phyloP scores from a whole-genome alignment of 2,329 filamentous ascomycete species.

The Fusarium incarnatum region DNA sequence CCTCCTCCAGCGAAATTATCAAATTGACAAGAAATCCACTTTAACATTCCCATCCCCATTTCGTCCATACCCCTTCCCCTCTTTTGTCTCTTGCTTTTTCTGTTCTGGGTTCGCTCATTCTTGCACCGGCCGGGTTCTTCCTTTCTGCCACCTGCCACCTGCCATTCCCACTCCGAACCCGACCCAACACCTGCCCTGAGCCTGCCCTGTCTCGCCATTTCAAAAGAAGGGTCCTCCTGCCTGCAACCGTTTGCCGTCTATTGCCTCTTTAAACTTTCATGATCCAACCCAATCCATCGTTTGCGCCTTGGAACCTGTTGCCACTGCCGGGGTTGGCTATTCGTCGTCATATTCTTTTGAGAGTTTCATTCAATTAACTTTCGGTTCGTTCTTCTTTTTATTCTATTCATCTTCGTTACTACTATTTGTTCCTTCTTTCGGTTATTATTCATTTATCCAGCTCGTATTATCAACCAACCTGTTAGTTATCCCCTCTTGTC shows the following conservation, averaged over 20 bases:
- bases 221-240: constrained; percentile 31
- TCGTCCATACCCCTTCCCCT: constrained; percentile 28
- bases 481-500: constrained; percentile 22
- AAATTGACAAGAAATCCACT: constrained; percentile 43
- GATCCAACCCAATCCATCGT: constrained; percentile 10
- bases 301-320: constrained; percentile 39
- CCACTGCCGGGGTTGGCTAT: constrained; percentile 35
- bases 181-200: constrained; percentile 15
- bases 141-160: constrained; percentile 32
- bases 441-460: background rate
- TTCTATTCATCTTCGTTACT: constrained; percentile 6
- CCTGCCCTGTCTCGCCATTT: constrained; percentile 24
- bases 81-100: constrained; percentile 31
- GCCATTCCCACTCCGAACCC: constrained; percentile 27
- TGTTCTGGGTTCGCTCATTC: constrained; percentile 32
- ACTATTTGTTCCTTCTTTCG: background rate
- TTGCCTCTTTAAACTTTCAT: constrained; percentile 34
- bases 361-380: constrained; percentile 11
- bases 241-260: constrained; percentile 34
- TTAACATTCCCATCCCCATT: constrained; percentile 40
- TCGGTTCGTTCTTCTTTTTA: constrained; percentile 16
- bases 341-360: constrained; percentile 34
- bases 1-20: constrained; percentile 35
- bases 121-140: constrained; percentile 34
- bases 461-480: constrained; percentile 1